Percentiles rank a stretch among this genome's conserved stretches.
These are phyloP conservation scores for Pseudomassariella vexata DNA, from an alignment of 2,329 filamentous ascomycete species.

Conservation along the genomic window DNA sequence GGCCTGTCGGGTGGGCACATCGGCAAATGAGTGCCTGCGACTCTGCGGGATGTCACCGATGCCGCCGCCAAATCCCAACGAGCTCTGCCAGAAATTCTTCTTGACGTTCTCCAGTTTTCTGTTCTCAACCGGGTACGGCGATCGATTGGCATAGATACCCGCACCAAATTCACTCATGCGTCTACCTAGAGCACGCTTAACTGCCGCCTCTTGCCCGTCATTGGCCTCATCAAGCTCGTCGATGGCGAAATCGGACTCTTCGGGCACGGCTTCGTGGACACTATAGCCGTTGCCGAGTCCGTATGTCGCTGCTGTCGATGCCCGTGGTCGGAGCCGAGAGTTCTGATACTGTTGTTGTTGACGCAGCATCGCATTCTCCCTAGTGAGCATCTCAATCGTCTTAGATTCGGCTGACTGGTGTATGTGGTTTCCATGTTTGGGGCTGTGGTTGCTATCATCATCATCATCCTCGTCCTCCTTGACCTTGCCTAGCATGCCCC, in stretches of 20 bases:
- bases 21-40: conserved; percentile 74
- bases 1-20: conserved; percentile 57
- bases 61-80: conserved; percentile 58
- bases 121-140: conserved; percentile 46
- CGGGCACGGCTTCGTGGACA: conserved; percentile 54
- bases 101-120: conserved; percentile 61
- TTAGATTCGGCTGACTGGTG: conserved; percentile 54
- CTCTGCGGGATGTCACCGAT: conserved; percentile 63
- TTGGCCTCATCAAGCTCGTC: conserved; percentile 62
- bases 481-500: conserved; percentile 58
- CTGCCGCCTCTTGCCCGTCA: conserved; percentile 43
- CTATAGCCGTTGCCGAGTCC: conserved; percentile 50
- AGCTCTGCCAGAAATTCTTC: conserved; percentile 66
- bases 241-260: conserved; percentile 67
- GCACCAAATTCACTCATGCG: conserved; percentile 54
- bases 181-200: conserved; percentile 39
- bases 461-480: conserved; percentile 66
- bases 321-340: conserved; percentile 49
- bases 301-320: conserved; percentile 50
- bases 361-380: conserved; percentile 58
- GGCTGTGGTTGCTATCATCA: conserved; percentile 48
- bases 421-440: conserved; percentile 44
- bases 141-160: conserved; percentile 32
- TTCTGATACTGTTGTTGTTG: conserved; percentile 50
- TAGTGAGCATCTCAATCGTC: conserved; percentile 56